Conservation (phyloP, 2,329 filamentous ascomycete genomes). For the Neopestalotiopsis sp. region DNA sequence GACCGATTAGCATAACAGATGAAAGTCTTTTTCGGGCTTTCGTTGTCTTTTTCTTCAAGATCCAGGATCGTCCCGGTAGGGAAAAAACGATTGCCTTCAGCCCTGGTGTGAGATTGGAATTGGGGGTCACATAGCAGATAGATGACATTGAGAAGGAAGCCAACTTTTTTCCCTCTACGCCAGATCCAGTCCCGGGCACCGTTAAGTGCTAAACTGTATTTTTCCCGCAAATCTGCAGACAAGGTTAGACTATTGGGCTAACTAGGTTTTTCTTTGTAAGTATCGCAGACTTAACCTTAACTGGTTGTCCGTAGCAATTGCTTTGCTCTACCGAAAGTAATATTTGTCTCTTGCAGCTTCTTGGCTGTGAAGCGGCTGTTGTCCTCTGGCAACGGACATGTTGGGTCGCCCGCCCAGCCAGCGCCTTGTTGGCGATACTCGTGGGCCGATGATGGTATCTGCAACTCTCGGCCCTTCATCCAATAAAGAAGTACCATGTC, state of each 20-base stretch:
- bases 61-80: too few species aligned
- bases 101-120: too few species aligned
- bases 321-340: neutral
- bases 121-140: neutral
- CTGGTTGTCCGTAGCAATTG: neutral
- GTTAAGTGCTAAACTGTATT: conserved; percentile 4
- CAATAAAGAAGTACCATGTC: neutral
- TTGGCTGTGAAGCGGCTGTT: neutral
- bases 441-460: neutral
- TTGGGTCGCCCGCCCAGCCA: neutral
- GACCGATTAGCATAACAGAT: too few species aligned
- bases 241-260: neutral
- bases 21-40: too few species aligned
- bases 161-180: neutral
- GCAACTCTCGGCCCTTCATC: neutral
- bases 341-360: neutral
- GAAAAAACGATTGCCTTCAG: too few species aligned
- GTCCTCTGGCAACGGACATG: neutral
- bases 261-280: neutral
- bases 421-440: neutral
- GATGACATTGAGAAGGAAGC: neutral
- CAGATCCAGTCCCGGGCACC: neutral
- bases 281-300: neutral
- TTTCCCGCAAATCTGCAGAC: neutral
- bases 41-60: too few species aligned